Base-by-base conservation (phyloP, 306 rosid genomes). In the Dalbergia cochinchinensis region DNA sequence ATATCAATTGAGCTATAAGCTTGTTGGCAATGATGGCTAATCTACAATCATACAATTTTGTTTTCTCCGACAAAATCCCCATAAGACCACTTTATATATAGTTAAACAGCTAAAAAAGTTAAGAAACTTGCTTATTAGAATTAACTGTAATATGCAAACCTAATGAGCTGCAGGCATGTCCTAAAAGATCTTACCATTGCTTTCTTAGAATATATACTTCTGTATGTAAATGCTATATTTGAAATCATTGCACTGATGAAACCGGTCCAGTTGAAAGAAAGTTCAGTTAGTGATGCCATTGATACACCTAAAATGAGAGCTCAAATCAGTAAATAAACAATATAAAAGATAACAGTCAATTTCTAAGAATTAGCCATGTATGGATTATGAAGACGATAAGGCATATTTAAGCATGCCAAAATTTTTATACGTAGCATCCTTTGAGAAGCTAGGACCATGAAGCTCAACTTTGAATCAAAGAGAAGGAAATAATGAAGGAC, bases 181-280 rank as follows among this genome's bases (percentile, higher is more conserved):
- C 54, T 18, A 22, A 72, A 73, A 73, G 77, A 50, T 42, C 70
- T 84, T 85, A 91, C 96, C 96, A 89, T 91, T 75, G 96, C 94
- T 78, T 89, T 89, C 85, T 91, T 89, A 3, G 96, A 91, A 66
- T 91, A 91, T 62, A 91, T 85, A 61, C 97, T 91, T 82, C 97
- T 85, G 82, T 91, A 91, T 18, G 97, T 89, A 82, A 91, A 91
- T 58, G 96, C 89, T 50, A 91, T 86, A 82, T 89, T 91, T 60
- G 94, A 91, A 83, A 91, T 74, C 96, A 91, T 91, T 5, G 96
- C 96, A 73, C 94, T 91, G 16, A 83, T 62, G 71, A 91, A 91
- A 31, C 97, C 97, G 11, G 81, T 83, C 97, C 94, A 91, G 76
- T 91, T 91, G 86, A 91, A 91, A 20, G 97, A 91, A 16, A 91